Percentiles rank a stretch among this genome's conserved stretches.
phyloP scores from a whole-genome alignment of 495 filamentous ascomycete species.

The Tuber umbilicatum region DNA sequence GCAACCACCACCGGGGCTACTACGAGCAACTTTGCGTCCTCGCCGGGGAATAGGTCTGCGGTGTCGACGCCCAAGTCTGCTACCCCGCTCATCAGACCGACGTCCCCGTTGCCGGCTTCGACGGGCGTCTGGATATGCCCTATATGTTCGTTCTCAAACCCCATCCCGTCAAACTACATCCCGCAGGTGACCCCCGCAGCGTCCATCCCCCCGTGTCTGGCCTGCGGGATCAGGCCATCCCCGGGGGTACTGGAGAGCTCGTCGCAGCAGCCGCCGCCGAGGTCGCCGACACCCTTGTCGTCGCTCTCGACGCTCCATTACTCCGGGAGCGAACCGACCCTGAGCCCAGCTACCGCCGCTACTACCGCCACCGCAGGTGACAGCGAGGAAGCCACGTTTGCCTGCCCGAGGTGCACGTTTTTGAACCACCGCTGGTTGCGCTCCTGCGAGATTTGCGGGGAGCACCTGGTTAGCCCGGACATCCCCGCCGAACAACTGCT shows the following conservation, averaged over 20 bases:
- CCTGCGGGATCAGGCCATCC: constrained; percentile 89
- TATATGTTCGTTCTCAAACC: constrained; percentile 96
- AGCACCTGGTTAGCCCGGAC: constrained; percentile 58
- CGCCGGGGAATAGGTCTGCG: constrained; percentile 46
- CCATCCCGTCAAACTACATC: constrained; percentile 87
- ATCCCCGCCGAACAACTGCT: constrained; percentile 39
- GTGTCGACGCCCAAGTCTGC: constrained; percentile 50
- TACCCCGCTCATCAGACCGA: constrained; percentile 48
- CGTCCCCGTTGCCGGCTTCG: constrained; percentile 47
- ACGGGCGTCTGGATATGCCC: constrained; percentile 93
- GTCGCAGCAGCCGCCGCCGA: constrained; percentile 32
- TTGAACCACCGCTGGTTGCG: constrained; percentile 80
- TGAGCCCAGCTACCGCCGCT: constrained; percentile 4
- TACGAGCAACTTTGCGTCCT: constrained; percentile 41
- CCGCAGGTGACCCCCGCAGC: constrained; percentile 63
- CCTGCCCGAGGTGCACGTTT: constrained; percentile 90
- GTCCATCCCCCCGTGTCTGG: constrained; percentile 75
- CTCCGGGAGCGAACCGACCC: constrained; percentile 13
- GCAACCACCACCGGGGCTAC: constrained; percentile 48
- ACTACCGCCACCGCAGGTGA: background rate
- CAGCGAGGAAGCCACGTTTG: constrained; percentile 47
- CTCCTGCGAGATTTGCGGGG: constrained; percentile 87
- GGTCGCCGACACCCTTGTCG: constrained; percentile 29
- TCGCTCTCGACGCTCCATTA: constrained; percentile 41
- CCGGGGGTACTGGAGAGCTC: constrained; percentile 44